Evolutionary conservation across 2,329 filamentous ascomycete species (phyloP), one percentile per base, ranked within the genome.

Genomic region (Ophiostoma australiae): DNA sequence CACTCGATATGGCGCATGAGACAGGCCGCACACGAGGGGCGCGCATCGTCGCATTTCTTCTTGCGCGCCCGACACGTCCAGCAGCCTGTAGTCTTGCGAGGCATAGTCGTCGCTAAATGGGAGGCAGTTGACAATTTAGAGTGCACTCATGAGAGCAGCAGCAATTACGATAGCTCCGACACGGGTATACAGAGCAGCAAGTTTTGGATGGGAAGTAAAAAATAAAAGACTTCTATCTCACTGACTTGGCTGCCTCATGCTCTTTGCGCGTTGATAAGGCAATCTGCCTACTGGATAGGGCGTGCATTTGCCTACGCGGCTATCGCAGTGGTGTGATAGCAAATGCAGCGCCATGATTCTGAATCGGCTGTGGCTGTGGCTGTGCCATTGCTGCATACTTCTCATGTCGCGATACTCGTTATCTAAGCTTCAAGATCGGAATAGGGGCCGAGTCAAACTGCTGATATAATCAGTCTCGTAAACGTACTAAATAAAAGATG

Each of bases 21-120:
- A 58, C 71, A 71, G 41, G 66, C 69, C 3, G 23, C 67, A 35
- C 71, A 72, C 41, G 69, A 68, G 10, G 71, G 70, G 27, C 48
- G 69, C 23, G 37, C 67, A 31, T 71, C 71, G 65, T 72, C 71
- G 48, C 71, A 72, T 61, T 72, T 72, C 55, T 72, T 72, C 48
- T 72, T 72, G 69, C 71, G 71, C 31, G 70, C 70, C 44, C 71
- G 71, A 48, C 71, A 72, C 1, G 69, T 72, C 69, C 70, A 72
- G 67, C 71, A 72, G 67, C 69, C 71, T 5, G 71, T 72, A 27
- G 69, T 72, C 33, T 61, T 72, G 31, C 71, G 67, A 10, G 72
- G 71, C 71, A 72, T 70, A 2, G 35, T 37, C 6, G 20, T 63
- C 4, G 58, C 13, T 20, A 63, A 7, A 31, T 31, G 27, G 27